phyloP scores from a whole-genome alignment of 169 alveolate species.

The Pseudocohnilembus persalinus region DNA sequence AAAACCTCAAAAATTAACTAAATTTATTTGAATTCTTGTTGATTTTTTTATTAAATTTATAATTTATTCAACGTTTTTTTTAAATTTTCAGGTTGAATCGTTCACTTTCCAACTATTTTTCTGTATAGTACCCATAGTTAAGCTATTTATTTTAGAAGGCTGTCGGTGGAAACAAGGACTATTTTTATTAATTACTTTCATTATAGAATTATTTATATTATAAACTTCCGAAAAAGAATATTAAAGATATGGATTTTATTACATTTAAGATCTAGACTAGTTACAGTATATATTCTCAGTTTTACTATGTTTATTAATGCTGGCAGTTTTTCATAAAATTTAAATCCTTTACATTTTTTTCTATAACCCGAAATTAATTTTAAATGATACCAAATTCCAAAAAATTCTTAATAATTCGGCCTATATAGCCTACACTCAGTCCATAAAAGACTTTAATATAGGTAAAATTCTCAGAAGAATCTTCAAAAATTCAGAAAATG shows the following conservation, averaged over 20 bases:
- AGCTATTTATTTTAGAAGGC: not conserved
- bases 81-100: too few relatives aligned
- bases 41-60: too few relatives aligned
- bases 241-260: not conserved
- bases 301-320: too few relatives aligned
- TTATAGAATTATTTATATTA: too few relatives aligned
- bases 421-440: not conserved
- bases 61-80: too few relatives aligned
- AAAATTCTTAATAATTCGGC: not conserved
- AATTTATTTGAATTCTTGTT: too few relatives aligned
- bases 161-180: not conserved
- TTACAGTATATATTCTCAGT: not conserved
- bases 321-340: not conserved
- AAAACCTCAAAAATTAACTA: too few relatives aligned
- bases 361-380: not conserved
- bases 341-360: not conserved
- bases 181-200: too few relatives aligned
- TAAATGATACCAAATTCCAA: not conserved
- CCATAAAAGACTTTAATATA: not conserved
- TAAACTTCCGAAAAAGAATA: not conserved
- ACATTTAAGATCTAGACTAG: not conserved
- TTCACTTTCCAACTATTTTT: too few relatives aligned
- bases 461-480: conserved; percentile 12
- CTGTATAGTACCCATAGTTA: too few relatives aligned
- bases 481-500: not conserved